phyloP scores from a whole-genome alignment of 495 filamentous ascomycete species.

The Saxophila tyrrhenica region DNA sequence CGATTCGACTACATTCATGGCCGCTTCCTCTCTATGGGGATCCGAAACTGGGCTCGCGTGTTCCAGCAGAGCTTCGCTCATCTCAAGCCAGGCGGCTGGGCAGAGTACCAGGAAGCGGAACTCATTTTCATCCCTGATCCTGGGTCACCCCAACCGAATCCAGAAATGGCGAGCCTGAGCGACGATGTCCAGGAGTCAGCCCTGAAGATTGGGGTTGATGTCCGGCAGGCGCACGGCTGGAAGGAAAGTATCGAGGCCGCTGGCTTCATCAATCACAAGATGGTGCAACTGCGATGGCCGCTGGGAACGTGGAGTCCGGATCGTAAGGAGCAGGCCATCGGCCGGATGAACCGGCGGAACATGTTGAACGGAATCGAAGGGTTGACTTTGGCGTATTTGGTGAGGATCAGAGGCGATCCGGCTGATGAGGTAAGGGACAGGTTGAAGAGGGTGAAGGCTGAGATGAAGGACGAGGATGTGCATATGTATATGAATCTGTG shows the following conservation, averaged over 20 bases:
- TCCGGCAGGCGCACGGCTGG: no score
- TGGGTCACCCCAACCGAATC: neutral
- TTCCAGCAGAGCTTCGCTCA: conserved; percentile 10
- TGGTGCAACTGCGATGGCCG: no score
- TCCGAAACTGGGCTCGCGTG: conserved; percentile 27
- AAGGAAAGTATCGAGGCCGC: no score
- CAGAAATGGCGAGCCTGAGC: neutral
- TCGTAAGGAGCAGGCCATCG: neutral
- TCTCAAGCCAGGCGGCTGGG: conserved; percentile 9
- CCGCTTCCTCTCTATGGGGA: conserved; percentile 21
- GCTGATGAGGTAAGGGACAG: neutral
- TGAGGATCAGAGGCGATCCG: conserved; percentile 3
- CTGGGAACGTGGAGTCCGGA: no score
- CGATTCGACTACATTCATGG: conserved; percentile 7
- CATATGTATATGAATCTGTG: neutral
- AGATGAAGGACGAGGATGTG: conserved; percentile 5
- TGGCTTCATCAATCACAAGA: no score
- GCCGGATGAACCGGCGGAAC: neutral
- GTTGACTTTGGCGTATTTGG: neutral
- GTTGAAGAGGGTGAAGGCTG: conserved; percentile 6
- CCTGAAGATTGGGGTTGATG: conserved; percentile 1
- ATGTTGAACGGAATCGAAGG: neutral
- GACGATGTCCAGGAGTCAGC: conserved; percentile 10
- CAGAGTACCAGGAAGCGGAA: no score
- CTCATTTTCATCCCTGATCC: neutral